Evolutionary conservation across 371 early-diverging fungal species (phyloP).

Genomic region (Gilbertella persicaria): DNA sequence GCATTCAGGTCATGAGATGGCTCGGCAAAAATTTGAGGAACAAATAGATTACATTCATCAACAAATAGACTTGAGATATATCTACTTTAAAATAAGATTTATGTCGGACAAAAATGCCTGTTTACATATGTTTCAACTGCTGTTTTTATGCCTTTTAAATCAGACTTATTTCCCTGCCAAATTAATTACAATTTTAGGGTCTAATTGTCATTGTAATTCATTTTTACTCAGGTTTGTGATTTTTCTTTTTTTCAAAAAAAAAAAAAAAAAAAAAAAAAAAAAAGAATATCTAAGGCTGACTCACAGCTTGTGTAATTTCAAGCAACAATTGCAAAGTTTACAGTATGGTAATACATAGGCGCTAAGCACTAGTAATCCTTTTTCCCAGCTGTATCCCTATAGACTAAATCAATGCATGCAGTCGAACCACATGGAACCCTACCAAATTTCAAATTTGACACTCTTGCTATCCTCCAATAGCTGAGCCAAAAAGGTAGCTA

Average conservation of each 20-base stretch:
- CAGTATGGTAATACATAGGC: constrained; percentile 98
- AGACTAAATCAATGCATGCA: no score
- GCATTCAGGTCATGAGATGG: constrained; percentile 85
- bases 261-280: constrained; percentile 2
- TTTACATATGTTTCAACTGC: constrained; percentile 66
- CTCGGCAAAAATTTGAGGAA: constrained; percentile 95
- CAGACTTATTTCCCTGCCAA: constrained; percentile 95
- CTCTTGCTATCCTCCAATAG: constrained; percentile 67
- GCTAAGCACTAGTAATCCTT: constrained; percentile 96
- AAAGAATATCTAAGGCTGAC: no score
- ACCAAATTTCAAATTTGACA: constrained; percentile 88
- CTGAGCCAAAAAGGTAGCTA: constrained; percentile 83
- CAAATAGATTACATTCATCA: constrained; percentile 81
- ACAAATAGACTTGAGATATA: constrained; percentile 76
- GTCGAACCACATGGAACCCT: no score
- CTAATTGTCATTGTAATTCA: constrained; percentile 94
- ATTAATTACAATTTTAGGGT: constrained; percentile 93
- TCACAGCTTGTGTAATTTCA: constrained; percentile 92
- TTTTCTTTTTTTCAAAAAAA: constrained; percentile 52
- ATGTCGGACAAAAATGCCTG: neutral
- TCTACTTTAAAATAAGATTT: neutral
- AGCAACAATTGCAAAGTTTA: constrained; percentile 94
- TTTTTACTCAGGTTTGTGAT: constrained; percentile 98
- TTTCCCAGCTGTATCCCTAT: constrained; percentile 94
- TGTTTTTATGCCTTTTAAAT: constrained; percentile 76